A percentile compares a stretch with the other conserved stretches of the same genome.
Evolutionary conservation across 345 rosid genomes (phyloP).

Genomic region (Pugionium dolabratum): DNA sequence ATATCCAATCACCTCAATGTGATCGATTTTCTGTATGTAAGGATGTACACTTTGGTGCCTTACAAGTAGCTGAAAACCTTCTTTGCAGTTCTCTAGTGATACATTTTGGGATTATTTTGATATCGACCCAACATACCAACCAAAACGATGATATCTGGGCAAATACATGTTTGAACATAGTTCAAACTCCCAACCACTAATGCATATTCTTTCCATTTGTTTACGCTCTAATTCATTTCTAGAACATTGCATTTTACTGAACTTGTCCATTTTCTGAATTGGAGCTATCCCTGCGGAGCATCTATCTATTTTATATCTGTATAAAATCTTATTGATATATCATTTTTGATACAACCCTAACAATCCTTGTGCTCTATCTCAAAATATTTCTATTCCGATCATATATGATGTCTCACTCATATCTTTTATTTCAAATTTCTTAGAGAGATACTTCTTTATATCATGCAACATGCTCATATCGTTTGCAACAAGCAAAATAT

Average conservation of each 20-base stretch:
- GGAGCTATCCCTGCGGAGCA: not conserved
- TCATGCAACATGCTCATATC: too few species aligned
- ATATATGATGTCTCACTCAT: too few species aligned
- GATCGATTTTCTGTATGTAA: slow-evolving; percentile 15
- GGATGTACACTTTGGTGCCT: slow-evolving; percentile 1
- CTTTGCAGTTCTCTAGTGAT: slow-evolving; percentile 4
- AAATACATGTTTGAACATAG: not conserved
- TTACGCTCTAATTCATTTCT: too few species aligned
- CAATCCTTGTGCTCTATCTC: not conserved
- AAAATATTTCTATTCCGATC: not conserved
- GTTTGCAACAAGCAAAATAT: too few species aligned
- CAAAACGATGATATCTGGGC: not conserved
- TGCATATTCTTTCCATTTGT: too few species aligned
- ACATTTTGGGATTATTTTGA: not conserved
- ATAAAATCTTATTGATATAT: not conserved
- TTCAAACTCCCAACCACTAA: not conserved
- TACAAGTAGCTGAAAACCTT: not conserved
- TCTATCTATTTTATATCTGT: not conserved
- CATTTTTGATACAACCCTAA: too few species aligned
- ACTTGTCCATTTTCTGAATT: too few species aligned
- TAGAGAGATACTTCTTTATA: too few species aligned
- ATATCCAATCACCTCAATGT: not conserved
- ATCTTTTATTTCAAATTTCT: too few species aligned
- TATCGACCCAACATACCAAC: not conserved
- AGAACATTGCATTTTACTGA: too few species aligned